Evolutionary conservation across 2,329 filamentous ascomycete species (phyloP).

Genomic region (Lachnellula occidentalis): DNA sequence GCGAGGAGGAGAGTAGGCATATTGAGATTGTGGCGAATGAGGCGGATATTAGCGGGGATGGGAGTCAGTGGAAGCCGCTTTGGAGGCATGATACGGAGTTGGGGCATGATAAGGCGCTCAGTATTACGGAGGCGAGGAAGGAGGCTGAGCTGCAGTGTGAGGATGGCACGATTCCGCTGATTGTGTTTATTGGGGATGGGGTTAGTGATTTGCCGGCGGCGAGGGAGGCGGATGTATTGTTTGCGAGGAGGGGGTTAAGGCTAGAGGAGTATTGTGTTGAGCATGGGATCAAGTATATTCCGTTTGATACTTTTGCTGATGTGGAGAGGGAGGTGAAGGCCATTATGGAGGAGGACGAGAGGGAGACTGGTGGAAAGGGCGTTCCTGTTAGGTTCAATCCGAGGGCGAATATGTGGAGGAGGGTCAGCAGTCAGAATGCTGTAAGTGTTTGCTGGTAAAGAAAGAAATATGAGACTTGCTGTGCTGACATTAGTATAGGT

Average conservation of each 20-base stretch:
- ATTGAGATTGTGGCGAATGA: conserved; percentile 68
- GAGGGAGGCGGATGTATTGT: conserved; percentile 61
- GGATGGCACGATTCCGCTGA: conserved; percentile 58
- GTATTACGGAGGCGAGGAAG: conserved; percentile 55
- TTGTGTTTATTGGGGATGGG: conserved; percentile 66
- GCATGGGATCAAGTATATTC: conserved; percentile 52
- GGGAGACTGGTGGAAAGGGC: conserved; percentile 54
- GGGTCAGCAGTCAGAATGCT: conserved; percentile 52
- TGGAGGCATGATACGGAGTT: conserved; percentile 62
- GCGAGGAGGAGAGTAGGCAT: conserved; percentile 50
- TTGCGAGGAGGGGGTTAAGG: conserved; percentile 57
- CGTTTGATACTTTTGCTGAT: conserved; percentile 62
- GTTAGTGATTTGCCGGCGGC: conserved; percentile 63
- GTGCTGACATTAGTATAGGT: conserved; percentile 23
- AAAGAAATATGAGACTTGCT: no score
- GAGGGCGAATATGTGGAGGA: conserved; percentile 62
- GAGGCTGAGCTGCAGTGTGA: conserved; percentile 48
- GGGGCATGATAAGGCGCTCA: conserved; percentile 63
- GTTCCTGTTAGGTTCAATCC: conserved; percentile 60
- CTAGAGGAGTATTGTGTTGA: conserved; percentile 63
- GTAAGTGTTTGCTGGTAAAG: conserved; percentile 22
- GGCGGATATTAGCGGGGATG: conserved; percentile 52
- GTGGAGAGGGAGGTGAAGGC: conserved; percentile 55
- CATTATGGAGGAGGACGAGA: conserved; percentile 54
- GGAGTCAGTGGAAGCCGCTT: conserved; percentile 57